Conservation (phyloP, 768 basidiomycete species). For the Amanita pallidorosea region DNA sequence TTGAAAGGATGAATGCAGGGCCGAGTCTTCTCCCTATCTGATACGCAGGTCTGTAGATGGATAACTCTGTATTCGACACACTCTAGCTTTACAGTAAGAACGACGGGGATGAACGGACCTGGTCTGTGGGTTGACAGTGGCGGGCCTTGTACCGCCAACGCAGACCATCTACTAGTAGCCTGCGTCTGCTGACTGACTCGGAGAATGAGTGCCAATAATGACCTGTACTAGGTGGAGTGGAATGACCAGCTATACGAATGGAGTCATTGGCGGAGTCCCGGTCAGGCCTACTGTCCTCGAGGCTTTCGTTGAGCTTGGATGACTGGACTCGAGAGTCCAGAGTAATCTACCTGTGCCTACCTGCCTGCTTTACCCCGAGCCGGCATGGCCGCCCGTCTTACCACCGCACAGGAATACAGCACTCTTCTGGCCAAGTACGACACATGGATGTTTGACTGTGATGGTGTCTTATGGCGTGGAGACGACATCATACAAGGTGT, state of each 20-base stretch:
- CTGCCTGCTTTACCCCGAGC: not conserved
- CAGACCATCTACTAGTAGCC: not conserved
- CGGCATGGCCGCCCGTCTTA: not conserved
- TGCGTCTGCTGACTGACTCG: no score
- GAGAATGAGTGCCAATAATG: no score
- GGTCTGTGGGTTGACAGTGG: not conserved
- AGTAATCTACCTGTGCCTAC: not conserved
- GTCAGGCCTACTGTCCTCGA: no score
- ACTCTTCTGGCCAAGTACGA: conserved; percentile 59
- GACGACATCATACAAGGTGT: conserved; percentile 72
- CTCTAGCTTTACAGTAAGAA: no score
- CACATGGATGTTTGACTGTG: conserved; percentile 95
- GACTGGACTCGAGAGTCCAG: not conserved
- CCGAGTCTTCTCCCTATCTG: not conserved
- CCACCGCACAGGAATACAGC: conserved; percentile 29
- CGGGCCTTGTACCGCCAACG: not conserved
- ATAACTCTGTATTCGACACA: no score
- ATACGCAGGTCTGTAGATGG: not conserved
- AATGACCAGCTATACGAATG: no score
- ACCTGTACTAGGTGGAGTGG: no score
- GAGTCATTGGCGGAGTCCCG: no score
- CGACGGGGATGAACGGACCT: not conserved
- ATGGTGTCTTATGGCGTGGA: conserved; percentile 91
- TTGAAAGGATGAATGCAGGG: not conserved
- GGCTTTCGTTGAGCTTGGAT: no score